phyloP scores from a whole-genome alignment of 75 land plant species.

The Picea sitchensis region DNA sequence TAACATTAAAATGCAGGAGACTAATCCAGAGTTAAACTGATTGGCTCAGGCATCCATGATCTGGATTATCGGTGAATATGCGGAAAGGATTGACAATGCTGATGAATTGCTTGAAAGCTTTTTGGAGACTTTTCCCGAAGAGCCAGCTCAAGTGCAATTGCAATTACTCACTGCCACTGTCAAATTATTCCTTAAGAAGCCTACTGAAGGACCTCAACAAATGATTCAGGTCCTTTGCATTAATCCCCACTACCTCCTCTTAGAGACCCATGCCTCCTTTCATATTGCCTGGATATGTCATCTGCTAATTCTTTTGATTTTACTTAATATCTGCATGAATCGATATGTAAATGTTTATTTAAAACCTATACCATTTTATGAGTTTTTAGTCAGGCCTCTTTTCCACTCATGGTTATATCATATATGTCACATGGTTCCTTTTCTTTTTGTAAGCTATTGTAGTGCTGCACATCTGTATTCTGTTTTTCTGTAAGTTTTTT shows the following conservation, averaged over 20 bases:
- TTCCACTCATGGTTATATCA: not conserved
- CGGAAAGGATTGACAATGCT: conserved; percentile 99
- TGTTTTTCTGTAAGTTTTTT: not conserved
- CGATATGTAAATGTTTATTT: no score
- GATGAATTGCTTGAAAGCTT: conserved; percentile 99
- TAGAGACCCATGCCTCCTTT: not conserved
- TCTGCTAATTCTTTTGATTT: not conserved
- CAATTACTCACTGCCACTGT: conserved; percentile 98
- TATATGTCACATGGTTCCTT: not conserved
- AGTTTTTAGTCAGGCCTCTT: not conserved
- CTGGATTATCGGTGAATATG: conserved; percentile 99
- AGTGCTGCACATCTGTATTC: not conserved
- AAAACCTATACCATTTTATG: no score
- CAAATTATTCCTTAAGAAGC: conserved; percentile 95
- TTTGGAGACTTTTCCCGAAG: conserved; percentile 96
- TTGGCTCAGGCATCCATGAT: conserved; percentile 93
- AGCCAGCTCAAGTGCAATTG: conserved; percentile 95
- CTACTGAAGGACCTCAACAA: conserved; percentile 99
- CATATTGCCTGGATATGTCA: not conserved
- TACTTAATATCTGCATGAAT: not conserved
- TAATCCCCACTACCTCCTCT: not conserved
- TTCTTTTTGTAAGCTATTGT: not conserved
- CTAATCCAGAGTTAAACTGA: not conserved
- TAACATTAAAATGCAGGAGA: not conserved
- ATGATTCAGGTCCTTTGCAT: conserved; percentile 88